Conservation (phyloP, 345 rosid species). For the Cardamine resedifolia region DNA sequence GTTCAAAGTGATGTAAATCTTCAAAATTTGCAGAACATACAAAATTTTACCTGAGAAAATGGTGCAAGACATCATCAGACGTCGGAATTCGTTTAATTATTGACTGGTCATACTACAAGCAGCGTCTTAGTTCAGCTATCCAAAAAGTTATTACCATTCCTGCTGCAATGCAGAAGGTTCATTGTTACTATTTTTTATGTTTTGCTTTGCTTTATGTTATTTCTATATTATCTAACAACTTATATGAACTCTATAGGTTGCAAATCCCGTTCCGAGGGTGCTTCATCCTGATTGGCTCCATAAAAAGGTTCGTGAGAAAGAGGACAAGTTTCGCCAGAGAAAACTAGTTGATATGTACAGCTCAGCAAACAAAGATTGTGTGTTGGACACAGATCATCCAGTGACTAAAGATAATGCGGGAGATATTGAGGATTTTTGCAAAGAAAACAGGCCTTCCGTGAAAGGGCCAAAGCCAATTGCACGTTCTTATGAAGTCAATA, state of each 20-base stretch:
- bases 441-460: slow-evolving; percentile 42
- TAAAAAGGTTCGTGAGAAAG: slow-evolving; percentile 91
- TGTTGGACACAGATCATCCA: slow-evolving; percentile 33
- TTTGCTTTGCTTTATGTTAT: slow-evolving; percentile 15
- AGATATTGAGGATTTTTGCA: slow-evolving; percentile 84
- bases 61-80: slow-evolving; percentile 86
- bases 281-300: slow-evolving; percentile 98
- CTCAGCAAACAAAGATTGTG: slow-evolving; percentile 38
- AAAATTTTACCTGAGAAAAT: slow-evolving; percentile 74
- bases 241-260: slow-evolving; percentile 54
- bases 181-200: slow-evolving; percentile 13
- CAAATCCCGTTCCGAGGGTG: slow-evolving; percentile 96
- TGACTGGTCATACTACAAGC: slow-evolving; percentile 96
- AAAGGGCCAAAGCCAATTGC: slow-evolving; percentile 69
- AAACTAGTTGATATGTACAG: slow-evolving; percentile 73
- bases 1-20: slow-evolving; percentile 23
- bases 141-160: slow-evolving; percentile 95
- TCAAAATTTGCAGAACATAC: slow-evolving; percentile 58
- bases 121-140: slow-evolving; percentile 87
- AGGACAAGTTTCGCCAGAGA: slow-evolving; percentile 83
- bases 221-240: slow-evolving; percentile 21
- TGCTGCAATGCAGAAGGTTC: slow-evolving; percentile 99
- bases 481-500: slow-evolving; percentile 51
- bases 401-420: slow-evolving; percentile 42
- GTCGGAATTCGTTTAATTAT: slow-evolving; percentile 76